Evolutionary conservation across 1,139 yeast genomes (phyloP).

Genomic region (Pichia sp.): DNA sequence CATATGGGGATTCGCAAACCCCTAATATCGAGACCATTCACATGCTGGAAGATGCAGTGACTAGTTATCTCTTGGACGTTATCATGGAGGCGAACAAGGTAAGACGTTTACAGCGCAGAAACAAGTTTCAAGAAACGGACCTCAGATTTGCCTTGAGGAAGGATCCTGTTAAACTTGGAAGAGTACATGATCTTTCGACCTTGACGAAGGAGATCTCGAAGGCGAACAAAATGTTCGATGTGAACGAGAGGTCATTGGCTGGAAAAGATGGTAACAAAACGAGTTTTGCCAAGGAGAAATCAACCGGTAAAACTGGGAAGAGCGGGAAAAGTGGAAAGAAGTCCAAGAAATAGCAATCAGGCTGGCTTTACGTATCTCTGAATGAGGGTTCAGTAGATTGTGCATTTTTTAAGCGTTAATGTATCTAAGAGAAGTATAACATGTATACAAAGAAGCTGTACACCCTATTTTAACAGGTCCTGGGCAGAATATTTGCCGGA

Average conservation of each 20-base stretch:
- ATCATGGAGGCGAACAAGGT: constrained; percentile 64
- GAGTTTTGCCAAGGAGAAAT: background rate
- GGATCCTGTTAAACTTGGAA: constrained; percentile 78
- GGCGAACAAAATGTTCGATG: constrained; percentile 78
- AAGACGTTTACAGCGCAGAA: constrained; percentile 24
- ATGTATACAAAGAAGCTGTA: background rate
- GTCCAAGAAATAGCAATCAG: background rate
- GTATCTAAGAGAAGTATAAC: background rate
- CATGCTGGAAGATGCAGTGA: constrained; percentile 77
- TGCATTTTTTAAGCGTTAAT: background rate
- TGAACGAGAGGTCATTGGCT: constrained; percentile 19
- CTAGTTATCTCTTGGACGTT: constrained; percentile 69
- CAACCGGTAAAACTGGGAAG: background rate
- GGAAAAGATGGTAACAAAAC: constrained; percentile 2
- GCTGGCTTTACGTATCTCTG: background rate
- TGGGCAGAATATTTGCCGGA: constrained; percentile 8
- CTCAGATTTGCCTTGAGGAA: constrained; percentile 78
- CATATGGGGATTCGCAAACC: constrained; percentile 80
- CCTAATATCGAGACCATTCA: constrained; percentile 76
- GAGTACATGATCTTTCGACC: constrained; percentile 74
- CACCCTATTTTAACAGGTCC: constrained; percentile 9
- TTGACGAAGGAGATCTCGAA: constrained; percentile 71
- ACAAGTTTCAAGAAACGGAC: constrained; percentile 78
- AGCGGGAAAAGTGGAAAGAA: constrained; percentile 3
- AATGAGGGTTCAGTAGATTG: constrained; percentile 4